Base-by-base conservation (phyloP, 345 rosid species). In the Syzygium oleosum region DNA sequence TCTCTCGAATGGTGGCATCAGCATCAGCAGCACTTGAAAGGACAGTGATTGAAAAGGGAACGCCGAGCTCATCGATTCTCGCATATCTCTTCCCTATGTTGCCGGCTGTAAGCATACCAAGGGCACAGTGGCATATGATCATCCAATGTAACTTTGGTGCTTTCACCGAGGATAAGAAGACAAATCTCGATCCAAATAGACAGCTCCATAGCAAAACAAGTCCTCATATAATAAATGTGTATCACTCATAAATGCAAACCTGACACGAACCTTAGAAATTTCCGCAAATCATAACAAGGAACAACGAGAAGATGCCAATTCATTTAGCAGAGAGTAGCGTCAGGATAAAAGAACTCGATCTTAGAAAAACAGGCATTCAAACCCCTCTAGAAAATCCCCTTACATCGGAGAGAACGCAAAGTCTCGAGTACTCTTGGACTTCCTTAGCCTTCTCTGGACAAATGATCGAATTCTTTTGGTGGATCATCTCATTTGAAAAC, bases 11-110 rank as follows among this genome's bases (percentile, higher is more conserved):
- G 46, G 99, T 95, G 88, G 93, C 99, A 2, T 94, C 94, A 21
- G 43, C 46, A 43, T 43, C 46, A 43, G 46, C 46, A 43, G 46
- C 46, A 91, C 46, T 87, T 4, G 96, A 93, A 90, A 94, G 96
- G 41, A 95, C 98, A 6, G 98, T 96, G 86, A 97, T 90, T 10
- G 99, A 98, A 88, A 96, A 97, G 5, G 52, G 52, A 15, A 51
- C 52, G 15, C 52, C 52, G 12, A 51, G 52, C 52, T 51, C 52
- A 12, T 51, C 97, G 2, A 96, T 95, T 90, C 98, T 96, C 11
- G 99, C 99, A 38, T 97, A 97, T 56, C 97, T 91, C 89, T 97
- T 96, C 78, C 99, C 99, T 22, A 97, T 95, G 29, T 99, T 95
- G 61, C 97, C 95, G 65, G 98, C 98, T 96, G 91, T 52, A 14